phyloP scores from a whole-genome alignment of 139 green algal genomes.

The Tetradesmus obliquus region DNA sequence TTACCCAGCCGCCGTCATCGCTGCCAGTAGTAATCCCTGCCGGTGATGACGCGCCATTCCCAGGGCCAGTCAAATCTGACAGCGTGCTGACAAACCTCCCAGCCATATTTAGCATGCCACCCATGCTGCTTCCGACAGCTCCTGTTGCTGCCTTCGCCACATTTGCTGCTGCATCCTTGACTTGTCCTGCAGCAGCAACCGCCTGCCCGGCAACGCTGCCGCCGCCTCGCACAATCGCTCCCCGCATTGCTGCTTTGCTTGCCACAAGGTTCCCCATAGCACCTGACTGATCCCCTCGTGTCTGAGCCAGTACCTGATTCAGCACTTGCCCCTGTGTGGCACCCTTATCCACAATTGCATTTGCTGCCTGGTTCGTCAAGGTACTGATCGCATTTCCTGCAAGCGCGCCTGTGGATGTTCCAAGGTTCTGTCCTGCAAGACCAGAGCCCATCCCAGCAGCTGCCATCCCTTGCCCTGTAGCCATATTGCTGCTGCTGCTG shows the following conservation, averaged over 20 bases:
- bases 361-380: background rate
- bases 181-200: background rate
- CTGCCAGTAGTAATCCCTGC: background rate
- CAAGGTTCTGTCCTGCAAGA: background rate
- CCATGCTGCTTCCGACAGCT: background rate
- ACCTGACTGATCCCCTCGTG: background rate
- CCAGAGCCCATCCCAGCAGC: background rate
- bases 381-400: background rate
- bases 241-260: background rate
- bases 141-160: background rate
- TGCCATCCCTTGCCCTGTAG: background rate
- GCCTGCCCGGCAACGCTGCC: background rate
- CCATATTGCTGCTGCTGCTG: background rate
- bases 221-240: background rate
- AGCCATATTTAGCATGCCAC: background rate
- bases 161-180: background rate
- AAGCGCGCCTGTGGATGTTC: background rate
- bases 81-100: background rate
- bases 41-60: background rate
- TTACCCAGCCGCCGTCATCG: background rate
- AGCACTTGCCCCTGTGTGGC: background rate
- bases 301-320: background rate
- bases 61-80: background rate
- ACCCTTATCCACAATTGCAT: background rate
- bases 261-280: background rate